A percentile compares a stretch with the other conserved stretches of the same genome.
phyloP scores from a whole-genome alignment of 805 yeast species.

The Pichia cephalocereana region DNA sequence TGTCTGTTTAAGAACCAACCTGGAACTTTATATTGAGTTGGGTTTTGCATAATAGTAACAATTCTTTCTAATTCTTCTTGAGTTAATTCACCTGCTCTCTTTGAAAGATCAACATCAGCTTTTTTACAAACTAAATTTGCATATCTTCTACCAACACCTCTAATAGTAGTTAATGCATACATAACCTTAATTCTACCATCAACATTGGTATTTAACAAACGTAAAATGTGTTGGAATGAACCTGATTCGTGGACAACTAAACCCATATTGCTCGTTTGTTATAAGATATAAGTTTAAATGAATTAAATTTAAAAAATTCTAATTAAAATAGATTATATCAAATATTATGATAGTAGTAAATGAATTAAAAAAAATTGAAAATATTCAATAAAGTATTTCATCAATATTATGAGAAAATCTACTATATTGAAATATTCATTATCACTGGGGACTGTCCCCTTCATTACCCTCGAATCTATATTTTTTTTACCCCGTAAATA shows the following conservation, averaged over 20 bases:
- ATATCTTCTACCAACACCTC: conserved; percentile 99
- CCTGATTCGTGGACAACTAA: conserved; percentile 95
- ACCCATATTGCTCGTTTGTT: conserved; percentile 16
- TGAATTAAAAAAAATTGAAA: no score
- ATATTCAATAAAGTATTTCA: no score
- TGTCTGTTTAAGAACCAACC: conserved; percentile 99
- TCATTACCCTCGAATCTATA: no score
- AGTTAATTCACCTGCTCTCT: conserved; percentile 99
- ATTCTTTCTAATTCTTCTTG: conserved; percentile 99
- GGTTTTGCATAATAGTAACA: conserved; percentile 99
- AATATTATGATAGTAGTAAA: no score
- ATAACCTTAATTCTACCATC: conserved; percentile 99
- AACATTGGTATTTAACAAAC: conserved; percentile 99
- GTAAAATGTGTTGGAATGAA: conserved; percentile 99
- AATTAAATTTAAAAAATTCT: background rate
- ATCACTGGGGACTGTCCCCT: no score
- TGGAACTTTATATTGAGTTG: conserved; percentile 98
- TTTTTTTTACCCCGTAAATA: no score
- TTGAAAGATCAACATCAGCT: conserved; percentile 97
- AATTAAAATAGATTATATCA: no score
- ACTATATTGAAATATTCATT: no score
- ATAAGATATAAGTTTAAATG: background rate
- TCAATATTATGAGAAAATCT: no score
- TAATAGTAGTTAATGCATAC: conserved; percentile 99
- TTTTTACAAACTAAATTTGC: conserved; percentile 99